These are phyloP conservation scores for Fomitopsis betulina DNA, from an alignment of 1,284 basidiomycete genomes.

Conservation along the genomic window DNA sequence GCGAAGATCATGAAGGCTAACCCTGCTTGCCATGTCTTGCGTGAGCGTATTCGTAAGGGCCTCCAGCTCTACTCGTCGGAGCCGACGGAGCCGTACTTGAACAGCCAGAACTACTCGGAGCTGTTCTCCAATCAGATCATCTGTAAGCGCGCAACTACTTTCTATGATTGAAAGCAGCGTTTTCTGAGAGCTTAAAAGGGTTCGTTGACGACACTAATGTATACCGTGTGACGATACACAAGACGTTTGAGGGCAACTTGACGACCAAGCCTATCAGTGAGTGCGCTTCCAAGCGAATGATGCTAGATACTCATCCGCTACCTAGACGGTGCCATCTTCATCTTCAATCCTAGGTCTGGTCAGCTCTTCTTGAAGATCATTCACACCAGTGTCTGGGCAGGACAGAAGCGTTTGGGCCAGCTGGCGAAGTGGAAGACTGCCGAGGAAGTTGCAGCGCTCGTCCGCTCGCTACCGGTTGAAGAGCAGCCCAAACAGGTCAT, in stretches of 20 bases:
- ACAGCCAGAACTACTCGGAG: slow-evolving; percentile 97
- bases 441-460: slow-evolving; percentile 98
- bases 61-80: slow-evolving; percentile 98
- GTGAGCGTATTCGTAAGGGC: slow-evolving; percentile 98
- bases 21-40: slow-evolving; percentile 95
- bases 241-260: slow-evolving; percentile 99
- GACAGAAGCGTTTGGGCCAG: slow-evolving; percentile 99
- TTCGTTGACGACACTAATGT: slow-evolving; percentile 99
- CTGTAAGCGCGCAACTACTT: slow-evolving; percentile 45
- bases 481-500: slow-evolving; percentile 99
- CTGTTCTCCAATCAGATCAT: slow-evolving; percentile 99
- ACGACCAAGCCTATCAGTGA: slow-evolving; percentile 98
- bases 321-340: slow-evolving; percentile 95
- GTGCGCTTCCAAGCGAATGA: slow-evolving; percentile 19
- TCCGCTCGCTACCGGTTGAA: slow-evolving; percentile 96
- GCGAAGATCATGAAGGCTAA: slow-evolving; percentile 99
- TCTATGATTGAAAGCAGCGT: slow-evolving; percentile 3
- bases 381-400: slow-evolving; percentile 99
- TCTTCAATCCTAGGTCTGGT: slow-evolving; percentile 98
- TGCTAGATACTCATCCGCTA: slow-evolving; percentile 2
- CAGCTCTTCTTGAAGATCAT: slow-evolving; percentile 99
- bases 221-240: slow-evolving; percentile 99
- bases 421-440: slow-evolving; percentile 99
- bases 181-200: slow-evolving; percentile 40
- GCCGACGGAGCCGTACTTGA: slow-evolving; percentile 98